Base-by-base conservation (phyloP, 371 early-diverging fungal species). In the Haplosporangium sp. region DNA sequence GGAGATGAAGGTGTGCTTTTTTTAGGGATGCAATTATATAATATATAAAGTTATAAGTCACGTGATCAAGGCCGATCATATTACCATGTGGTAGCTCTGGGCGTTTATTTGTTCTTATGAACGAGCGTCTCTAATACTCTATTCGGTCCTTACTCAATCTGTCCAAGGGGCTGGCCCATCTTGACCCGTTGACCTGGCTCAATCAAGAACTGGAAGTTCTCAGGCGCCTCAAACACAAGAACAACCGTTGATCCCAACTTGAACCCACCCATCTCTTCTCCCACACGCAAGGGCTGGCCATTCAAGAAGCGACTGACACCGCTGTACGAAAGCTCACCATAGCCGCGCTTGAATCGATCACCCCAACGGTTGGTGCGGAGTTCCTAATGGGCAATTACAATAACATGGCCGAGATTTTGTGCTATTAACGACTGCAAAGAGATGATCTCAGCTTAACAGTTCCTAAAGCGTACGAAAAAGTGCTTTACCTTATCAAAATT, bases 231-330 rank as follows among this genome's bases (percentile, higher is more conserved):
- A 86, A 98, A 99, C 41, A 99, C 95, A 18, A 99, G 85, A 6
- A 98, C 98, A n/a, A 99, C 91, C 0, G 98, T 97, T 8, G 94
- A 94, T 40, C 99, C 99, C 18, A 99, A 85, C 58, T 87, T 88
- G 83, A 99, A 98, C 23, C 97, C 96, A 40, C 99, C 99, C 77
- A 98, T 88, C 81, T 97, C 96, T 59, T 96, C 92, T 54, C 97
- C 98, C 58, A 85, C 84, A 14, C 65, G 72, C 38, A 95, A 73
- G 0, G 90, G 89, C 55, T 93, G 86, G 16, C 94, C 94, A 10
- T 85, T 86, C 57, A 93, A 74, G 8, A 84, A 46, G 13, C 86
- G 86, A 52, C 90, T 92, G 14, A 89, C 86, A 6, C 86, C 86
- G 38, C 86, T 85, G 77, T 94, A 94, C 13, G 88, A 83, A 6